Percentiles rank a stretch among this genome's conserved stretches.
Conservation (phyloP, 306 rosid species). For the Dryas alaskensis region DNA sequence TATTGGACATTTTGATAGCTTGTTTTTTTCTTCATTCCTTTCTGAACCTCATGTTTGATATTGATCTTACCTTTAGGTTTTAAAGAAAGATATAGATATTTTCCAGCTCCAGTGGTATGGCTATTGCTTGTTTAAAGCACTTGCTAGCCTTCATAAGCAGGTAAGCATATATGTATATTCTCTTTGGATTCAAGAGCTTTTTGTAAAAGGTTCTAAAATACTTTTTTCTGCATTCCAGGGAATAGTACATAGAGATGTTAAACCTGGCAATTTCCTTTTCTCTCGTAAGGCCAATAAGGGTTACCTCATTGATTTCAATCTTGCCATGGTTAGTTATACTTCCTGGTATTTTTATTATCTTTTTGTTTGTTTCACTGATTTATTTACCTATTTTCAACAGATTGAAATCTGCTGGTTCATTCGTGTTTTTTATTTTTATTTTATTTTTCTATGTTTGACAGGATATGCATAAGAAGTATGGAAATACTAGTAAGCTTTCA, state of each 20-base stretch:
- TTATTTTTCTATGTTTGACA: conserved; percentile 22
- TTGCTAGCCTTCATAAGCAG: conserved; percentile 79
- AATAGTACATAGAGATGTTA: conserved; percentile 77
- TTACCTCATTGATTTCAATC: conserved; percentile 87
- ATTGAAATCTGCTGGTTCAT: conserved; percentile 7
- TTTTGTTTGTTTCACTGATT: conserved; percentile 6
- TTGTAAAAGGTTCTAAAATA: conserved; percentile 10
- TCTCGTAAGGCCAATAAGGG: conserved; percentile 69
- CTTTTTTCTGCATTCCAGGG: conserved; percentile 47
- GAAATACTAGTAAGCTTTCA: conserved; percentile 28
- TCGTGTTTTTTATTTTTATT: conserved; percentile 14
- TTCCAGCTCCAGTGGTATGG: conserved; percentile 76
- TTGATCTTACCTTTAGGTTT: conserved; percentile 47
- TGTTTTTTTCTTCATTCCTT: not conserved
- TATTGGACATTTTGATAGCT: not conserved
- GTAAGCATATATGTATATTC: conserved; percentile 31
- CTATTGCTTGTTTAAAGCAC: conserved; percentile 80
- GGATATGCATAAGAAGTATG: conserved; percentile 48
- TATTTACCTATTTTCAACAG: not conserved
- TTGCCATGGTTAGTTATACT: conserved; percentile 63
- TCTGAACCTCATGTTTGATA: conserved; percentile 6
- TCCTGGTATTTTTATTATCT: not conserved
- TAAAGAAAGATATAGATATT: conserved; percentile 71
- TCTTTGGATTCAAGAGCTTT: not conserved
- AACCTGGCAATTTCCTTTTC: conserved; percentile 95